Conservation (phyloP, 228 moss, liverwort and hornwort species). For the Sphagnum fallax region DNA sequence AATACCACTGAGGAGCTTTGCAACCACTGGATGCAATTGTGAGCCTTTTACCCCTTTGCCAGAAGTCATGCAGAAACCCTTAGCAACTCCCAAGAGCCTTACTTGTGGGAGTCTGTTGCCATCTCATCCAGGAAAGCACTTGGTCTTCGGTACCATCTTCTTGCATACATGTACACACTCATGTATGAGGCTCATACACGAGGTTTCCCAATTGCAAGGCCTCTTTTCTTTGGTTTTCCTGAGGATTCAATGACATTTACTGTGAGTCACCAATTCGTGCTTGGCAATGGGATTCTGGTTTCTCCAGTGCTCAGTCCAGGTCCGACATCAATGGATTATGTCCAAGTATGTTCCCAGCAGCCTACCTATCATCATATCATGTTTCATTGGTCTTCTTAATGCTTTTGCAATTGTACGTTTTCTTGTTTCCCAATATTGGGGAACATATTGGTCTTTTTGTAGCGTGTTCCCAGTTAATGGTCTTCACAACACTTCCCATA, state of each 20-base stretch:
- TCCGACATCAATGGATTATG: slow-evolving; percentile 7
- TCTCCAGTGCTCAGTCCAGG: slow-evolving; percentile 27
- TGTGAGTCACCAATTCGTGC: slow-evolving; percentile 36
- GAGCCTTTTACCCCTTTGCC: slow-evolving; percentile 53
- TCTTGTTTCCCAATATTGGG: slow-evolving; percentile 53
- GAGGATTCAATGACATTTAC: slow-evolving; percentile 18
- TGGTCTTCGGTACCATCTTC: slow-evolving; percentile 30
- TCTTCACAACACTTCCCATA: slow-evolving; percentile 42
- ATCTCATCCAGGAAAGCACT: slow-evolving; percentile 31
- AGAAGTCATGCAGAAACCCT: slow-evolving; percentile 22
- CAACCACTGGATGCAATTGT: slow-evolving; percentile 48
- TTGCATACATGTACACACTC: slow-evolving; percentile 48
- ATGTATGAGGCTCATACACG: slow-evolving; percentile 50
- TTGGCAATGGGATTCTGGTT: slow-evolving; percentile 32
- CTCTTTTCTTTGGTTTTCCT: slow-evolving; percentile 42
- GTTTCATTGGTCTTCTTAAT: no score
- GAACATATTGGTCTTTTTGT: slow-evolving; percentile 47
- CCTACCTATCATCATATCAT: no score
- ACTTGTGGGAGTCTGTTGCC: slow-evolving; percentile 39
- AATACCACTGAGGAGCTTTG: slow-evolving; percentile 55
- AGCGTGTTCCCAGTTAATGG: slow-evolving; percentile 35
- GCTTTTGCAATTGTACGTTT: slow-evolving; percentile 41
- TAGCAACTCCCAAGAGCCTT: slow-evolving; percentile 27
- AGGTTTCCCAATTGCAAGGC: slow-evolving; percentile 39
- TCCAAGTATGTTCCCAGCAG: slow-evolving; percentile 7